A percentile compares a stretch with the other conserved stretches of the same genome.
These are phyloP conservation scores for Stylonectria norvegica DNA, from an alignment of 2,329 filamentous ascomycete species.

Conservation along the genomic window DNA sequence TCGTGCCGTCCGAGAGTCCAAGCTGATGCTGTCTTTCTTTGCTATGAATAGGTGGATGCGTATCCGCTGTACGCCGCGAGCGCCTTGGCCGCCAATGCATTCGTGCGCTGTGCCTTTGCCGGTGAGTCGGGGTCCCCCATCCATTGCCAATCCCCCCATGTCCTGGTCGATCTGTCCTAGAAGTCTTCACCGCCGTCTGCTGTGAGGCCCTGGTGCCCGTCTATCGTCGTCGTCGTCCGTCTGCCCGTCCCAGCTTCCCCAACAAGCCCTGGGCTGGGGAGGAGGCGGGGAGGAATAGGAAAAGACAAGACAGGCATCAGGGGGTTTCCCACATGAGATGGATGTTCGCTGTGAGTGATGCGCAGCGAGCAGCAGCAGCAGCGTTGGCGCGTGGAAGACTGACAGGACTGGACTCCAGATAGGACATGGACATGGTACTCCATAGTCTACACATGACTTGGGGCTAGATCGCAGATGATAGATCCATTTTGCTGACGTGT, in stretches of 20 bases:
- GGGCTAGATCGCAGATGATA: no score
- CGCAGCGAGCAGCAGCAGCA: no score
- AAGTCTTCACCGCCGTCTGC: background rate
- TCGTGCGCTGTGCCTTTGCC: constrained; percentile 74
- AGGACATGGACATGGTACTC: no score
- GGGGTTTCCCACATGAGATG: no score
- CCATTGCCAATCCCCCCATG: constrained; percentile 2
- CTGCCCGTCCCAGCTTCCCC: no score
- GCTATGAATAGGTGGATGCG: constrained; percentile 57
- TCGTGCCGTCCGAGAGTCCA: constrained; percentile 16
- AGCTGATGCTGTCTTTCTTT: constrained; percentile 13
- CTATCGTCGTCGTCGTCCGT: constrained; percentile 7
- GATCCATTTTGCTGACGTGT: constrained; percentile 18
- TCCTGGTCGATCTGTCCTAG: background rate
- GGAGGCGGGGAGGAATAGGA: background rate
- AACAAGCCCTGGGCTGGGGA: constrained; percentile 1
- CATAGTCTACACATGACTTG: no score
- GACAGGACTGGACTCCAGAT: no score
- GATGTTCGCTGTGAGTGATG: no score
- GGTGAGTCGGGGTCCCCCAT: constrained; percentile 38
- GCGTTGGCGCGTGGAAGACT: no score
- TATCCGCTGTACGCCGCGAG: constrained; percentile 73
- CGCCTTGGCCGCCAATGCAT: constrained; percentile 79
- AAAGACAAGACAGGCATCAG: no score
- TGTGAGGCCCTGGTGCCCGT: no score